phyloP scores from a whole-genome alignment of 2,329 filamentous ascomycete genomes.

The Gyromitra esculenta region DNA sequence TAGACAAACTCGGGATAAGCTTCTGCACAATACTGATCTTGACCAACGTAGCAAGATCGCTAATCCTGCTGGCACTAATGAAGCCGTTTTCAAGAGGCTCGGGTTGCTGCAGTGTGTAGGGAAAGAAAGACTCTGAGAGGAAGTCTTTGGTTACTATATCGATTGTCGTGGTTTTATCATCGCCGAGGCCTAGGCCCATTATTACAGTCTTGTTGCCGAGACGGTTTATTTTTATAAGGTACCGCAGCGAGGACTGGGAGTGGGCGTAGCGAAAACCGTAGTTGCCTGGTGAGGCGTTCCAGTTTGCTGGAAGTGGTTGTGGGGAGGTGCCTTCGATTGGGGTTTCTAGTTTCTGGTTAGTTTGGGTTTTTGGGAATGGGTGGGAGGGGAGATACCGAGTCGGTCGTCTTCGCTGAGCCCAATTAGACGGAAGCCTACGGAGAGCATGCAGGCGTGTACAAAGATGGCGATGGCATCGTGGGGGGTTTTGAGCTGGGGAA shows the following conservation, averaged over 20 bases:
- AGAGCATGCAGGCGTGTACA: slow-evolving; percentile 81
- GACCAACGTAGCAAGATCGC: slow-evolving; percentile 75
- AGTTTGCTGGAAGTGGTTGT: slow-evolving; percentile 73
- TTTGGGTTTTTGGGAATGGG: slow-evolving; percentile 38
- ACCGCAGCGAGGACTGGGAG: slow-evolving; percentile 83
- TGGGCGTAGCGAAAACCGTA: slow-evolving; percentile 89
- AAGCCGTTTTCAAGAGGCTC: slow-evolving; percentile 70
- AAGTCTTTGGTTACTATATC: slow-evolving; percentile 80
- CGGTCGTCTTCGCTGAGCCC: slow-evolving; percentile 85
- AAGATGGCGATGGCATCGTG: slow-evolving; percentile 83
- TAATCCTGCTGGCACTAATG: slow-evolving; percentile 75
- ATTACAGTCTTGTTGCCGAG: slow-evolving; percentile 86
- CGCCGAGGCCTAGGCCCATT: slow-evolving; percentile 78
- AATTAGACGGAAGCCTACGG: slow-evolving; percentile 80
- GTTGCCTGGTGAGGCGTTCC: slow-evolving; percentile 78
- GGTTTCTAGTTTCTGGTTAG: slow-evolving; percentile 48
- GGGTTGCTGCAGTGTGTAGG: slow-evolving; percentile 60
- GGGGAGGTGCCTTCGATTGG: slow-evolving; percentile 50
- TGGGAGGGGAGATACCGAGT: slow-evolving; percentile 66
- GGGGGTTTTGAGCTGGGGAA: slow-evolving; percentile 57
- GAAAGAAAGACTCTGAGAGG: slow-evolving; percentile 71
- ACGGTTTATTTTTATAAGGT: slow-evolving; percentile 81
- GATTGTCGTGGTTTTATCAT: slow-evolving; percentile 81
- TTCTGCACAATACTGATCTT: slow-evolving; percentile 85
- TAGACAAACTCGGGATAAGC: slow-evolving; percentile 78